phyloP scores from a whole-genome alignment of 331 rosid species.

The Malus hybrid region DNA sequence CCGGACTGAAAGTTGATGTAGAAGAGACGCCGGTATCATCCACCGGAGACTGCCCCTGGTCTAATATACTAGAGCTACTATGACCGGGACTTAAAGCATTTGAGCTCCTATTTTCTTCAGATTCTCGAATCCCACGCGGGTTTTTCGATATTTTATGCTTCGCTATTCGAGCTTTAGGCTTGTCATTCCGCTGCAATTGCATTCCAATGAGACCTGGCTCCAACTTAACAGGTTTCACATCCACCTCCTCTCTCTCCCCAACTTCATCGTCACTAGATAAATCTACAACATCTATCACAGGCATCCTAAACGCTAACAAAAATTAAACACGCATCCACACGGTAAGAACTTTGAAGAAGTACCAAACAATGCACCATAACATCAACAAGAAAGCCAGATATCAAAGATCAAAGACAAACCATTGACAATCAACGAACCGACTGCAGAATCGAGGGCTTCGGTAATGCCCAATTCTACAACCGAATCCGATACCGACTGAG shows the following conservation, averaged over 20 bases:
- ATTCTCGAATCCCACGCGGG: slow-evolving; percentile 16
- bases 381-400: not conserved
- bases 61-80: slow-evolving; percentile 49
- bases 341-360: slow-evolving; percentile 1
- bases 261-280: slow-evolving; percentile 57
- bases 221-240: slow-evolving; percentile 36
- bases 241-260: slow-evolving; percentile 13
- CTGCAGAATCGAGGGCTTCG: too few relatives aligned
- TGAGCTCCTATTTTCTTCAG: slow-evolving; percentile 34
- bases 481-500: too few relatives aligned
- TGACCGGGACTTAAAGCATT: slow-evolving; percentile 38
- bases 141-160: slow-evolving; percentile 17
- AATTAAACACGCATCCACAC: slow-evolving; percentile 10
- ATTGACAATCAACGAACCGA: not conserved
- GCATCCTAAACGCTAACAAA: slow-evolving; percentile 32
- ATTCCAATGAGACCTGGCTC: slow-evolving; percentile 28
- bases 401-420: not conserved
- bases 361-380: not conserved
- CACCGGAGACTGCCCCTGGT: slow-evolving; percentile 47
- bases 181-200: slow-evolving; percentile 10
- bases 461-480: too few relatives aligned
- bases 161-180: slow-evolving; percentile 1
- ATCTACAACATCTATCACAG: slow-evolving; percentile 38
- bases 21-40: slow-evolving; percentile 46
- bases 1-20: slow-evolving; percentile 28